Conservation (phyloP, 2,329 filamentous ascomycete genomes). For the Metarhizium brunneum region DNA sequence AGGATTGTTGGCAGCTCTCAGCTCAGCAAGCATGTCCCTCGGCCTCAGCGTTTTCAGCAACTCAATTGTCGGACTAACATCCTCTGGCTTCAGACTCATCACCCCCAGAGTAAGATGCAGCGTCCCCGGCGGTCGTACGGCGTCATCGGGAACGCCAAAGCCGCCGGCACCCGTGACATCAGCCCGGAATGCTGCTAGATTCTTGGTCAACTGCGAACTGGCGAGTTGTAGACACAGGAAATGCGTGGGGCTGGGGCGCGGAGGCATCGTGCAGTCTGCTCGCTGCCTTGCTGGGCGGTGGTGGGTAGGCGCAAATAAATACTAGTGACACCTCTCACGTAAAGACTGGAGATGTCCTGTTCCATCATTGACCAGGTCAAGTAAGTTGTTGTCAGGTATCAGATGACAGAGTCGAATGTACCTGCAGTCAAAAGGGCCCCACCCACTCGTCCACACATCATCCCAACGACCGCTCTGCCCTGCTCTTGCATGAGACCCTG, state of each 20-base stretch:
- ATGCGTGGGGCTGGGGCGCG: conserved; percentile 50
- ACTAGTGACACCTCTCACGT: no score
- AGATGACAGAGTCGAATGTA: no score
- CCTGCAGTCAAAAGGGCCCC: no score
- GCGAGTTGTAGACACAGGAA: conserved; percentile 70
- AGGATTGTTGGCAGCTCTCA: conserved; percentile 5
- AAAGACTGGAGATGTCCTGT: no score
- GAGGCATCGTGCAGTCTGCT: conserved; percentile 20
- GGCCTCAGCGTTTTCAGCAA: conserved; percentile 29
- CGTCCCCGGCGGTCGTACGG: conserved; percentile 68
- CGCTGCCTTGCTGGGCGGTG: background rate
- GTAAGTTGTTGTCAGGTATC: no score
- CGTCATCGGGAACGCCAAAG: conserved; percentile 50
- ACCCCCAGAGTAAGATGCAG: conserved; percentile 82
- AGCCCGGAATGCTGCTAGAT: conserved; percentile 51
- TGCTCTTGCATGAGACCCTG: background rate
- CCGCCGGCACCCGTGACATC: conserved; percentile 40
- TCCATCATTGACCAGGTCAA: no score
- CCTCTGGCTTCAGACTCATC: conserved; percentile 57
- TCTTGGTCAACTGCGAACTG: conserved; percentile 54
- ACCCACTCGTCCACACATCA: no score
- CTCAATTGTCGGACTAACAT: conserved; percentile 32
- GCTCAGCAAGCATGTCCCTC: conserved; percentile 28
- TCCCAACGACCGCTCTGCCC: background rate
- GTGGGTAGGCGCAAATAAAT: background rate